Percentiles rank a stretch among this genome's conserved stretches.
Evolutionary conservation across 306 rosid genomes (phyloP).

Genomic region (Cucumis melo): DNA sequence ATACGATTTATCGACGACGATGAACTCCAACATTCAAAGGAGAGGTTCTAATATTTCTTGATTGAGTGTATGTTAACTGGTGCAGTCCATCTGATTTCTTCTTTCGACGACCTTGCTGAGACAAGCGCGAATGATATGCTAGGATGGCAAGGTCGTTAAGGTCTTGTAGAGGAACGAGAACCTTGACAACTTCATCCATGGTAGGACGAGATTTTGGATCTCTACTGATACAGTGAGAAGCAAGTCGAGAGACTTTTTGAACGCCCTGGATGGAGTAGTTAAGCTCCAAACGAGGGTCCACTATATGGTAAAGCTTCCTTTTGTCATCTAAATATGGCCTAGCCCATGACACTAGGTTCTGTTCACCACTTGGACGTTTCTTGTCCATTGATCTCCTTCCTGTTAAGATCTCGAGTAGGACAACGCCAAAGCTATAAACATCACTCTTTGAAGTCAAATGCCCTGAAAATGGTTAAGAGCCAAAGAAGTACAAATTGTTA

Average conservation of each 20-base stretch:
- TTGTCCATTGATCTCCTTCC: conserved; percentile 97
- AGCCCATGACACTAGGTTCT: conserved; percentile 92
- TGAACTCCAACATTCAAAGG: conserved; percentile 51
- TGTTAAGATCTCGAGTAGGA: conserved; percentile 79
- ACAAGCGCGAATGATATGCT: conserved; percentile 58
- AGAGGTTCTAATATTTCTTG: conserved; percentile 63
- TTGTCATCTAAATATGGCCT: conserved; percentile 74
- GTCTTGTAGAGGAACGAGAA: conserved; percentile 58
- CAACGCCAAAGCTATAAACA: conserved; percentile 94
- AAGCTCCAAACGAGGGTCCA: conserved; percentile 82
- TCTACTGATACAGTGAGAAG: conserved; percentile 58
- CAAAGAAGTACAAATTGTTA: conserved; percentile 13
- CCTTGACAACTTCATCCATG: conserved; percentile 89
- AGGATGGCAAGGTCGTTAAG: conserved; percentile 72
- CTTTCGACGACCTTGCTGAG: conserved; percentile 77
- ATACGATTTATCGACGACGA: background rate
- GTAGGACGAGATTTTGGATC: conserved; percentile 81
- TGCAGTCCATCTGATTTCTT: conserved; percentile 65
- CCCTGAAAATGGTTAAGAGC: conserved; percentile 32
- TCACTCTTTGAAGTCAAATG: conserved; percentile 90
- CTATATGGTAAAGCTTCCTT: conserved; percentile 55
- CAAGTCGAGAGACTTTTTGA: conserved; percentile 74
- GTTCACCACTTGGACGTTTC: conserved; percentile 85
- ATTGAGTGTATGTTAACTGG: conserved; percentile 45
- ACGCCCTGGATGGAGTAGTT: conserved; percentile 75